Evolutionary conservation across 2,329 filamentous ascomycete species (phyloP).

Genomic region (Penicillium sp.): DNA sequence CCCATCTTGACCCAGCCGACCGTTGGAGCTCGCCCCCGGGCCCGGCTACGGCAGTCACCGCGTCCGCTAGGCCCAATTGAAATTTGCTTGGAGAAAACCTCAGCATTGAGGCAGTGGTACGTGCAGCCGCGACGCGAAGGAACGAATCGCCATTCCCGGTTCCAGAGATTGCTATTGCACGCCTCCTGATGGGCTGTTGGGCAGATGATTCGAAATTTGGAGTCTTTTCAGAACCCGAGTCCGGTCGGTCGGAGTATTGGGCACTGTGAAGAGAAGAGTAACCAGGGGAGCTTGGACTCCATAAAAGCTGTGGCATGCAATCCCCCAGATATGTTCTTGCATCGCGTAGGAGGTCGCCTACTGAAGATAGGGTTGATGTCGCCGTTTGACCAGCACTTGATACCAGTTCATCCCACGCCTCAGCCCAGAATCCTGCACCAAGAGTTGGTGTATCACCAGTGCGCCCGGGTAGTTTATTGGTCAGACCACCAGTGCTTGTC

Average conservation of each 20-base stretch:
- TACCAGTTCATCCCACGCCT: constrained; percentile 64
- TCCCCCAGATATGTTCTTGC: constrained; percentile 14
- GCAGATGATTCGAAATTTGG: background rate
- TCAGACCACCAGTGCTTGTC: constrained; percentile 73
- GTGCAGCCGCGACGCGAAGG: constrained; percentile 68
- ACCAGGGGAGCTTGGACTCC: background rate
- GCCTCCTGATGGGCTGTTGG: constrained; percentile 13
- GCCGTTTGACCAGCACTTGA: background rate
- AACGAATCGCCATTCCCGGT: constrained; percentile 92
- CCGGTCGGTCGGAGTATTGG: too few species aligned
- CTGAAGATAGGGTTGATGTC: background rate
- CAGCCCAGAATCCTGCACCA: constrained; percentile 87
- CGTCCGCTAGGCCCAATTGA: constrained; percentile 51
- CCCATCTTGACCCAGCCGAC: constrained; percentile 74
- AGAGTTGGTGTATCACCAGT: constrained; percentile 84
- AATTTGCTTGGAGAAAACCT: constrained; percentile 56
- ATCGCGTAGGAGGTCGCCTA: background rate
- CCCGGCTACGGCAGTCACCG: constrained; percentile 68
- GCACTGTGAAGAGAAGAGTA: constrained; percentile 6
- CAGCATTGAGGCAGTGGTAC: constrained; percentile 72
- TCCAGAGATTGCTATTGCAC: constrained; percentile 65
- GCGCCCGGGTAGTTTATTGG: constrained; percentile 82
- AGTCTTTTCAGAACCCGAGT: constrained; percentile 11
- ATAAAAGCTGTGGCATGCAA: constrained; percentile 14
- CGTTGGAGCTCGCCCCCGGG: constrained; percentile 70